These are phyloP conservation scores for Suillus sp. DNA, from an alignment of 768 basidiomycete species.

Conservation along the genomic window DNA sequence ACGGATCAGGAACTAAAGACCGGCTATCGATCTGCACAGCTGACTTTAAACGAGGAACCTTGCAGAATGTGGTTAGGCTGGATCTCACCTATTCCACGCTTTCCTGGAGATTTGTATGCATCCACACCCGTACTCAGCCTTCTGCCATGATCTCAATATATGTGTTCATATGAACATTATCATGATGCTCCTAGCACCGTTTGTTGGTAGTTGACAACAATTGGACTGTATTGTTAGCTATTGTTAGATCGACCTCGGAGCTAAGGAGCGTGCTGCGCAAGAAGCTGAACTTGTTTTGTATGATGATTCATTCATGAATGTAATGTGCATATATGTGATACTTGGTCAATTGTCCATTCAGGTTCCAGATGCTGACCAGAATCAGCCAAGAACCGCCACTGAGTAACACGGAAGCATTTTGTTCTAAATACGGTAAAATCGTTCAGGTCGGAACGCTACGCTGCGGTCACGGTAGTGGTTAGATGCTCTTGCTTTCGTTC, in stretches of 20 bases:
- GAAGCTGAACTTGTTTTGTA: background rate
- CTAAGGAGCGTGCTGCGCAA: background rate
- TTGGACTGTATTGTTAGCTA: background rate
- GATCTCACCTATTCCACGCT: background rate
- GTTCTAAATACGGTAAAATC: slow-evolving; percentile 14
- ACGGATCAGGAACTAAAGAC: background rate
- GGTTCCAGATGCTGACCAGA: background rate
- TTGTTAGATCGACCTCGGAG: background rate
- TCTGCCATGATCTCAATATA: background rate
- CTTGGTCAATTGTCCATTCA: background rate
- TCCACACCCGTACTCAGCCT: background rate
- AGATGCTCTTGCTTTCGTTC: slow-evolving; percentile 13
- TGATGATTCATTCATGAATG: background rate
- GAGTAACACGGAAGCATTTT: slow-evolving; percentile 2
- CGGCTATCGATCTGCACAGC: background rate
- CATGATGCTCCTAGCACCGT: background rate
- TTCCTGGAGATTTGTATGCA: background rate
- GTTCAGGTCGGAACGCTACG: slow-evolving; percentile 12
- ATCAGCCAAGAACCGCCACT: slow-evolving; percentile 7
- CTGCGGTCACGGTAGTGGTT: slow-evolving; percentile 1
- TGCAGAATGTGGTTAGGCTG: background rate
- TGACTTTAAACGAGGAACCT: background rate
- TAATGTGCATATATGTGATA: background rate
- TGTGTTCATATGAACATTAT: background rate
- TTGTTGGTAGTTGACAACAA: background rate